Conservation (phyloP, 805 yeast genomes). For the Candida peoriensis region DNA sequence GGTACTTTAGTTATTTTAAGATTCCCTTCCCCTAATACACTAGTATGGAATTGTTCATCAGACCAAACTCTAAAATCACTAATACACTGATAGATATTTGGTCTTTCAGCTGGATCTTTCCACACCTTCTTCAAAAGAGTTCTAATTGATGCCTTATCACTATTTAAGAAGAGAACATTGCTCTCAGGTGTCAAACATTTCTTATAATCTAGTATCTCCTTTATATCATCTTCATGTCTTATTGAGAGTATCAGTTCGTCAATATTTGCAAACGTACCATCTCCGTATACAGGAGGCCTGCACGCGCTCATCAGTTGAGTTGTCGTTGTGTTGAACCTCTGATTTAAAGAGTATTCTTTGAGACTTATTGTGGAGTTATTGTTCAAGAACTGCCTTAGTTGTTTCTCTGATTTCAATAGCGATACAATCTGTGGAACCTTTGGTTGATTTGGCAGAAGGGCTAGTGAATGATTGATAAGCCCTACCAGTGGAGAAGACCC, state of each 20-base stretch:
- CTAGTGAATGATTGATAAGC: conserved; percentile 34
- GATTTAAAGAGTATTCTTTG: conserved; percentile 9
- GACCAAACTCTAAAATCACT: conserved; percentile 64
- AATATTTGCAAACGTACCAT: conserved; percentile 17
- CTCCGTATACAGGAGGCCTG: conserved; percentile 20
- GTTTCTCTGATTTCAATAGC: conserved; percentile 37
- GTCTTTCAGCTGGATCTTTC: conserved; percentile 42
- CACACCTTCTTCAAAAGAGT: conserved; percentile 43
- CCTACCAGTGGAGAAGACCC: conserved; percentile 42
- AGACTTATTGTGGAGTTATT: conserved; percentile 34
- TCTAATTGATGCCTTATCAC: conserved; percentile 58
- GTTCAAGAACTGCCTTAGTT: conserved; percentile 35
- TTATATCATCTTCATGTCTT: conserved; percentile 12
- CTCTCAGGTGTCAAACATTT: conserved; percentile 33
- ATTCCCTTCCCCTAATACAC: conserved; percentile 55
- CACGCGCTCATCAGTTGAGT: conserved; percentile 20
- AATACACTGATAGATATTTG: conserved; percentile 44
- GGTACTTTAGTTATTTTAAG: conserved; percentile 48
- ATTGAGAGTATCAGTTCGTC: conserved; percentile 17
- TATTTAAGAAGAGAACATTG: conserved; percentile 58
- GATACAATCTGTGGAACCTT: conserved; percentile 35
- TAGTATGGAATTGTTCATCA: conserved; percentile 29
- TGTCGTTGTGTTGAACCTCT: conserved; percentile 3
- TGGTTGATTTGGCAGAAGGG: conserved; percentile 32
- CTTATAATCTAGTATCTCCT: conserved; percentile 15